phyloP scores from a whole-genome alignment of 495 filamentous ascomycete genomes.

The Hyaloscypha hepaticicola region DNA sequence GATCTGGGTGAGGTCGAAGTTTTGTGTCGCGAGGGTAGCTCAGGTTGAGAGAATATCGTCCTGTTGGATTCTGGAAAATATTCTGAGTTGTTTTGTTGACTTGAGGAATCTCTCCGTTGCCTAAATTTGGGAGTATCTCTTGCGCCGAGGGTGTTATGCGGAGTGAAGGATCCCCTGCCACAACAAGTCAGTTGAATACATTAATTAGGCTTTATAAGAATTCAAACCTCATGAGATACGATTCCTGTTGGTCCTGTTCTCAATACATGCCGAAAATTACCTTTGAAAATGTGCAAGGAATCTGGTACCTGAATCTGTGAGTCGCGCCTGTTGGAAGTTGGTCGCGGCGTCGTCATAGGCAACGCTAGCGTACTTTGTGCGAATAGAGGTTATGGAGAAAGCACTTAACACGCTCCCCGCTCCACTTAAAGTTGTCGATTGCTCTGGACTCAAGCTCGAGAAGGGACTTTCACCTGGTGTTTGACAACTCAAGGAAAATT shows the following conservation, averaged over 20 bases:
- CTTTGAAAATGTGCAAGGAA: background rate
- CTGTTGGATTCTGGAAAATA: background rate
- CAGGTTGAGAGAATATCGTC: constrained; percentile 1
- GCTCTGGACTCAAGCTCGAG: too few relatives aligned
- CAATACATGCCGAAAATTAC: background rate
- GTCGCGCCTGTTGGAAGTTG: background rate
- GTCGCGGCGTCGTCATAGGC: constrained; percentile 21
- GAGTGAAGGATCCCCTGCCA: constrained; percentile 14
- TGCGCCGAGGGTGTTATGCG: constrained; percentile 24
- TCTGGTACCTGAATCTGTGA: background rate
- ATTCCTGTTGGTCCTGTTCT: background rate
- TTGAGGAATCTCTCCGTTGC: constrained; percentile 5
- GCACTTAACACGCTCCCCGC: background rate
- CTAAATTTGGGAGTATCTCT: constrained; percentile 19
- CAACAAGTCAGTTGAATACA: background rate
- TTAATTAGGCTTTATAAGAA: background rate
- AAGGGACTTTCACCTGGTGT: too few relatives aligned
- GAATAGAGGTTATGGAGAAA: background rate
- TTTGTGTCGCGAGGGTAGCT: background rate
- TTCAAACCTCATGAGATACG: constrained; percentile 23
- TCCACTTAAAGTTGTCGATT: too few relatives aligned
- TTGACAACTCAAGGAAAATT: too few relatives aligned
- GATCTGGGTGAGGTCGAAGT: constrained; percentile 4
- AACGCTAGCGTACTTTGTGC: constrained; percentile 5
- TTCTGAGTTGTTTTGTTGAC: constrained; percentile 10